Evolutionary conservation across 2,329 filamentous ascomycete genomes (phyloP).

Genomic region (Chlorencoelia australis): DNA sequence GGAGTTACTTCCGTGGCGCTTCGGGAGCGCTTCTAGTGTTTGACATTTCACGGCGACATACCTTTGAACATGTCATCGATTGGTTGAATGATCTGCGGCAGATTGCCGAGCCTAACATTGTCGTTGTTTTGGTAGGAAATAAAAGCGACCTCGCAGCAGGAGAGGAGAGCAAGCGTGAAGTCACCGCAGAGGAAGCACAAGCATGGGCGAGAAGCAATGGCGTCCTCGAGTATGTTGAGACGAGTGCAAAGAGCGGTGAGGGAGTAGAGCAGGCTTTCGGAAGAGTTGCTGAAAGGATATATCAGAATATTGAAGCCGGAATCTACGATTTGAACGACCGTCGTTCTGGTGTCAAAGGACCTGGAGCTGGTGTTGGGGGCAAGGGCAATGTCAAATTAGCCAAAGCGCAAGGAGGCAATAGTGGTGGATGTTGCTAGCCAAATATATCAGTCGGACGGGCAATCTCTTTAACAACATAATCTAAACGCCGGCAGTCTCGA

Average conservation of each 20-base stretch:
- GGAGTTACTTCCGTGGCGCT: slow-evolving; percentile 64
- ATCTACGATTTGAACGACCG: slow-evolving; percentile 86
- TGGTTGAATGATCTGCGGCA: slow-evolving; percentile 92
- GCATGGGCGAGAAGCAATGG: slow-evolving; percentile 82
- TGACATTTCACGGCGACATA: slow-evolving; percentile 77
- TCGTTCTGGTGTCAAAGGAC: slow-evolving; percentile 79
- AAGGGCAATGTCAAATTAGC: slow-evolving; percentile 36
- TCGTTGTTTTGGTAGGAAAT: slow-evolving; percentile 91
- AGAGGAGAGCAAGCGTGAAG: slow-evolving; percentile 60
- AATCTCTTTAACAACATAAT: too few species aligned
- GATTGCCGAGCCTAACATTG: slow-evolving; percentile 91
- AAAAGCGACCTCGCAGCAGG: slow-evolving; percentile 68
- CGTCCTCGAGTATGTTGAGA: slow-evolving; percentile 90
- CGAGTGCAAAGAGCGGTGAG: slow-evolving; percentile 88
- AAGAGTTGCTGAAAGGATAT: slow-evolving; percentile 89
- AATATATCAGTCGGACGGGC: too few species aligned
- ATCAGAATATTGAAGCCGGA: slow-evolving; percentile 91
- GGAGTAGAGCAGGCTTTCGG: slow-evolving; percentile 90
- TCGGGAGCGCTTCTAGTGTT: slow-evolving; percentile 79
- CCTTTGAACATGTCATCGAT: slow-evolving; percentile 79
- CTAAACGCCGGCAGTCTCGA: too few species aligned
- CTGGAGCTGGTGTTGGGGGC: slow-evolving; percentile 38
- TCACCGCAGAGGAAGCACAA: slow-evolving; percentile 73
- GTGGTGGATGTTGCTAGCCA: slow-evolving; percentile 21
- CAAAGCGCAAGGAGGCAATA: slow-evolving; percentile 14